These are phyloP conservation scores for Aureoboletus auriporus DNA, from an alignment of 768 basidiomycete species.

Conservation along the genomic window DNA sequence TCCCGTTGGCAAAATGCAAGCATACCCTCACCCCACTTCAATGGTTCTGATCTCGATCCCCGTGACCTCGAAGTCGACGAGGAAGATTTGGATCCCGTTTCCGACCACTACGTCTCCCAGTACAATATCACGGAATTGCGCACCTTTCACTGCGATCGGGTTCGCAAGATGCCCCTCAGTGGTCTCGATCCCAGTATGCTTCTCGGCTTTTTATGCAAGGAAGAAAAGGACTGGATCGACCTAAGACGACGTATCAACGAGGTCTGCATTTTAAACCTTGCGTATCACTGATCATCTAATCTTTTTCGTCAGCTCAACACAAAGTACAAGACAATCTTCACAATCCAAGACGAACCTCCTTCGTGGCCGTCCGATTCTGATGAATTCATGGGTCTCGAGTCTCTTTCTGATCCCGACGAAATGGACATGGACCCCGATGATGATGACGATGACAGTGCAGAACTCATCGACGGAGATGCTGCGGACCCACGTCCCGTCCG, in stretches of 20 bases:
- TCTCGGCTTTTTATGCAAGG: constrained; percentile 83
- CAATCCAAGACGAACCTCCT: constrained; percentile 85
- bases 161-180: constrained; percentile 89
- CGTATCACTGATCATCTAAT: constrained; percentile 2
- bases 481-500: constrained; percentile 27
- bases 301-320: constrained; percentile 23
- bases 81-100: constrained; percentile 40
- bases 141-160: constrained; percentile 95
- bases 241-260: constrained; percentile 66
- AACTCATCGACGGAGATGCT: constrained; percentile 22
- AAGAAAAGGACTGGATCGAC: constrained; percentile 84
- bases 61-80: constrained; percentile 33
- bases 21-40: constrained; percentile 17
- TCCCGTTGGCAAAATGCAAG: constrained; percentile 28
- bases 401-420: constrained; percentile 75
- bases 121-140: constrained; percentile 71
- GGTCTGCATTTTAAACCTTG: constrained; percentile 41
- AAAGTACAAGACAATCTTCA: constrained; percentile 72
- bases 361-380: constrained; percentile 76
- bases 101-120: constrained; percentile 65
- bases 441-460: constrained; percentile 46
- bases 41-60: constrained; percentile 32
- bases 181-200: constrained; percentile 97
- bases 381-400: constrained; percentile 71
- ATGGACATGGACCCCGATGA: constrained; percentile 57